phyloP scores from a whole-genome alignment of 2,329 filamentous ascomycete species.

The Gaeumannomyces sp. region DNA sequence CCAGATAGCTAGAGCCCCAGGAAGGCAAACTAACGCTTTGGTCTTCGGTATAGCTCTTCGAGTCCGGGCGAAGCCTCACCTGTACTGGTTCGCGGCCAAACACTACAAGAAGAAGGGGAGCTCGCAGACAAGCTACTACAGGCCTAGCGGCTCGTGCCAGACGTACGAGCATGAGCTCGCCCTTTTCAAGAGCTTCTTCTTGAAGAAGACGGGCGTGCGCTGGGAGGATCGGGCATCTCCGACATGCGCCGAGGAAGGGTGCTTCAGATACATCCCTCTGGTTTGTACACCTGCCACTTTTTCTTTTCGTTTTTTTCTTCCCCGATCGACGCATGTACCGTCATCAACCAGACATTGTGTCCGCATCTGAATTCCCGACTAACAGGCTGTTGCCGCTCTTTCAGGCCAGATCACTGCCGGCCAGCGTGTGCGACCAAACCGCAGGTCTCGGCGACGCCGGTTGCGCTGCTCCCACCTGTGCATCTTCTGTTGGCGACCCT shows the following conservation, averaged over 20 bases:
- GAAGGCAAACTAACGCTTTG: neutral
- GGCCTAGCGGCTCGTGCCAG: conserved; percentile 31
- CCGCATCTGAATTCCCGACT: no score
- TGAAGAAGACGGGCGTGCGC: conserved; percentile 45
- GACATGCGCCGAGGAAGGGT: conserved; percentile 10
- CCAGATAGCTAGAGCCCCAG: neutral
- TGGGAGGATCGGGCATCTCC: conserved; percentile 50
- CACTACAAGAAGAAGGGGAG: conserved; percentile 36
- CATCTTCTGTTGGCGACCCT: no score
- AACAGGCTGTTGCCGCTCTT: no score
- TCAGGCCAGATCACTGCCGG: no score
- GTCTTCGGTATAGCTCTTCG: conserved; percentile 52
- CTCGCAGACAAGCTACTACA: conserved; percentile 28
- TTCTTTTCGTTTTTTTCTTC: no score
- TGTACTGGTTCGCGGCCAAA: conserved; percentile 56
- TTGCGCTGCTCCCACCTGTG: no score
- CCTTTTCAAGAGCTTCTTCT: conserved; percentile 53
- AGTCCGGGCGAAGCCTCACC: conserved; percentile 52
- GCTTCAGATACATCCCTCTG: conserved; percentile 41
- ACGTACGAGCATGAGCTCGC: conserved; percentile 38
- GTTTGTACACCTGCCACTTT: conserved; percentile 26
- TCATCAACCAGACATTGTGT: no score
- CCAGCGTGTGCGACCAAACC: no score
- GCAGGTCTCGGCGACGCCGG: no score
- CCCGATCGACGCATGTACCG: no score